These are phyloP conservation scores for Brettanomyces anomalus DNA, from an alignment of 805 yeast species.

Conservation along the genomic window DNA sequence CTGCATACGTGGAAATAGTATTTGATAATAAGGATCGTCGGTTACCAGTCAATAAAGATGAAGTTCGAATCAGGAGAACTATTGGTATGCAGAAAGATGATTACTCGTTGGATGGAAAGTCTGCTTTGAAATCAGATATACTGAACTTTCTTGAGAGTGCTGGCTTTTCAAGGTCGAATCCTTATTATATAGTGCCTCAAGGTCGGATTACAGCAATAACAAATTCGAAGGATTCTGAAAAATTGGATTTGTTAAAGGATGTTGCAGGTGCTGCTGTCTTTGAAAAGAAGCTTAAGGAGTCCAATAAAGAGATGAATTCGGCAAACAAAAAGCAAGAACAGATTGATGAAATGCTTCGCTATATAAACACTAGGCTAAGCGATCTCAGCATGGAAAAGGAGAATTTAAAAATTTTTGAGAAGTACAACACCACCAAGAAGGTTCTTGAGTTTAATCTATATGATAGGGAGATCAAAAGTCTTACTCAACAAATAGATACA, in stretches of 20 bases:
- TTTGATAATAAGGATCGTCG: slow-evolving; percentile 76
- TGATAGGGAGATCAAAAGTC: slow-evolving; percentile 64
- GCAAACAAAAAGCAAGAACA: slow-evolving; percentile 62
- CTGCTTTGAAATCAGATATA: slow-evolving; percentile 73
- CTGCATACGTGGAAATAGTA: slow-evolving; percentile 85
- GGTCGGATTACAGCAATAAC: slow-evolving; percentile 86
- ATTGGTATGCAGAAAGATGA: slow-evolving; percentile 92
- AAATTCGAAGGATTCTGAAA: slow-evolving; percentile 78
- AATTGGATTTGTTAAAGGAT: slow-evolving; percentile 72
- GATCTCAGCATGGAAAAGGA: slow-evolving; percentile 77
- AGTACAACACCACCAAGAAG: slow-evolving; percentile 57
- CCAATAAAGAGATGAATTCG: slow-evolving; percentile 68
- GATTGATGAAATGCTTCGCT: slow-evolving; percentile 63
- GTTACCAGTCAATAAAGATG: slow-evolving; percentile 60
- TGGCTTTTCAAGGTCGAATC: slow-evolving; percentile 84
- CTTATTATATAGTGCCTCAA: slow-evolving; percentile 95
- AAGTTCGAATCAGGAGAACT: slow-evolving; percentile 73
- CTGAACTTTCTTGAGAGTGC: slow-evolving; percentile 81
- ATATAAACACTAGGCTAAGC: slow-evolving; percentile 59
- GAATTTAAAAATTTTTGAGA: slow-evolving; percentile 64
- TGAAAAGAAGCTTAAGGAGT: slow-evolving; percentile 71
- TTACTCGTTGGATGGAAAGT: slow-evolving; percentile 71
- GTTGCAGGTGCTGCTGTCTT: slow-evolving; percentile 94
- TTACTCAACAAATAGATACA: slow-evolving; percentile 49
- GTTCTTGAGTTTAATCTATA: slow-evolving; percentile 65